phyloP scores from a whole-genome alignment of 805 yeast genomes.

The Nematodospora valgi region DNA sequence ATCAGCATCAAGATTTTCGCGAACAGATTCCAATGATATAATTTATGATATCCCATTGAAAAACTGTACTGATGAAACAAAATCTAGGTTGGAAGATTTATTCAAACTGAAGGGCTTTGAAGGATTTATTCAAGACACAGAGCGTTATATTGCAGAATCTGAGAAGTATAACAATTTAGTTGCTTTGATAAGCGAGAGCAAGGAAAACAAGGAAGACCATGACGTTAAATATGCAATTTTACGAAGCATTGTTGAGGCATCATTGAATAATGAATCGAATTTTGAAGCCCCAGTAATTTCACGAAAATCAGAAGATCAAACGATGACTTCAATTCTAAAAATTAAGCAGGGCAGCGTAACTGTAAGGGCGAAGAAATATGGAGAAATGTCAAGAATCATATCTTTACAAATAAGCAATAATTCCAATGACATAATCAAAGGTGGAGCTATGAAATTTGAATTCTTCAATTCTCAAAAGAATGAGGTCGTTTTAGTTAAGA shows the following conservation, averaged over 20 bases:
- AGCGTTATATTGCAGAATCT: conserved; percentile 17
- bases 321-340: background rate
- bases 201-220: conserved; percentile 12
- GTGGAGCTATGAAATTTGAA: conserved; percentile 28
- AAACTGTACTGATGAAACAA: conserved; percentile 15
- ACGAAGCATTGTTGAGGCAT: conserved; percentile 17
- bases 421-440: conserved; percentile 18
- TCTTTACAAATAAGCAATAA: conserved; percentile 23
- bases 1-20: background rate
- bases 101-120: conserved; percentile 14
- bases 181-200: conserved; percentile 10
- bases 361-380: conserved; percentile 16
- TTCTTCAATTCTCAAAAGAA: conserved; percentile 14
- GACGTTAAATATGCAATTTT: conserved; percentile 22
- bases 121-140: conserved; percentile 16
- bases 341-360: conserved; percentile 8
- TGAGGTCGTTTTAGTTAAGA: conserved; percentile 19
- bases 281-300: background rate
- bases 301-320: background rate
- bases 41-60: conserved; percentile 25
- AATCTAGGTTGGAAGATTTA: conserved; percentile 15
- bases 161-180: conserved; percentile 22
- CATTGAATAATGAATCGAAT: conserved; percentile 1
- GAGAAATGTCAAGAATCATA: conserved; percentile 15
- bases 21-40: conserved; percentile 11